Evolutionary conservation across 2,329 filamentous ascomycete species (phyloP).

Genomic region (Colletotrichum tropicicola): DNA sequence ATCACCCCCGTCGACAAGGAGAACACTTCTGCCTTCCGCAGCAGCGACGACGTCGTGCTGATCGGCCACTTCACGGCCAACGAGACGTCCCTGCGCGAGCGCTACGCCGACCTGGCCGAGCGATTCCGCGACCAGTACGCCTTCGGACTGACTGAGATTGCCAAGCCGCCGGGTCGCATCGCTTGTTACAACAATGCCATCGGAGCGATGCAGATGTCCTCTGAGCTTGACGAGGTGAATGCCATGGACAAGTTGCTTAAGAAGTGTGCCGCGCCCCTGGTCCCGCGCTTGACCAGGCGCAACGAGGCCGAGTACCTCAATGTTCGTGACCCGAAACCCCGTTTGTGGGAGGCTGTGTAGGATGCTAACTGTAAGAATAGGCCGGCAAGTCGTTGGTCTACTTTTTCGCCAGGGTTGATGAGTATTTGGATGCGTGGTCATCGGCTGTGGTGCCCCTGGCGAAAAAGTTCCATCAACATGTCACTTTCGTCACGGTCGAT

Average conservation of each 20-base stretch:
- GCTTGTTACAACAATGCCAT: constrained; percentile 53
- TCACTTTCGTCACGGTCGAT: constrained; percentile 58
- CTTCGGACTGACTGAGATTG: constrained; percentile 44
- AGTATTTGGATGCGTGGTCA: constrained; percentile 45
- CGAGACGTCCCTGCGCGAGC: constrained; percentile 39
- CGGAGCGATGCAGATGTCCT: constrained; percentile 41
- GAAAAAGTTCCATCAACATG: constrained; percentile 55
- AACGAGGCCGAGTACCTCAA: constrained; percentile 48
- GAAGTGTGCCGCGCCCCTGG: constrained; percentile 47
- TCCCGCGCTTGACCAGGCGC: constrained; percentile 54
- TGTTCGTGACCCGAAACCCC: not conserved
- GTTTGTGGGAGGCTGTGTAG: too few relatives aligned
- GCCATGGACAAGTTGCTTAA: constrained; percentile 48
- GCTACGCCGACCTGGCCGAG: constrained; percentile 44
- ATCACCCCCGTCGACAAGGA: constrained; percentile 38
- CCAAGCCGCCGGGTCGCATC: constrained; percentile 33
- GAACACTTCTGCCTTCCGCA: constrained; percentile 43
- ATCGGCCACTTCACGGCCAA: constrained; percentile 45
- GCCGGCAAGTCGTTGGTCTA: constrained; percentile 48
- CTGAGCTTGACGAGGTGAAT: constrained; percentile 41
- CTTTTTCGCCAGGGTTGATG: constrained; percentile 36
- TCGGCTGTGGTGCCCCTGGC: constrained; percentile 45
- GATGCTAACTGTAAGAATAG: constrained; percentile 33
- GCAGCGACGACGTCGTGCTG: constrained; percentile 51
- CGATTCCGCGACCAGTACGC: constrained; percentile 50